Evolutionary conservation across 2,329 filamentous ascomycete genomes (phyloP), one percentile per base, ranked within the genome.

Genomic region (Fusarium succisae): DNA sequence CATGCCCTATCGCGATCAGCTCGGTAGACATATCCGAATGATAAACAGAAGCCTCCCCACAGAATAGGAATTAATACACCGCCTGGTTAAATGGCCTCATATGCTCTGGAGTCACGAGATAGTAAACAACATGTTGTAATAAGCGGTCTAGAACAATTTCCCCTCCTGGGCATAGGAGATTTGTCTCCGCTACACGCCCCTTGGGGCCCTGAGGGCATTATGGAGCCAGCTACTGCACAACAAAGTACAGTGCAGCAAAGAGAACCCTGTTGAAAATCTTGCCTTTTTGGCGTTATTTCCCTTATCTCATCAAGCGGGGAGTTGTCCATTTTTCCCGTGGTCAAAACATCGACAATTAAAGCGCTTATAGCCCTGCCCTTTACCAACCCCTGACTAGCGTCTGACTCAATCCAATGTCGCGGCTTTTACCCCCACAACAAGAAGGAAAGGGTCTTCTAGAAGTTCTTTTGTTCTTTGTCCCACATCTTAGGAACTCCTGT

Each of bases 361-460:
- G 57, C 69, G 64, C 55, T 72, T 69, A 22, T 56, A 70, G 53
- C 65, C 60, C 70, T 62, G 67, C 44, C 57, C 54, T 48, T 47
- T 43, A 24, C 38, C 28, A 38, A 26, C 58, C 67, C 71, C 67
- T 74, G 50, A 45, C 58, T 74, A 74, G 71, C 63, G 71, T 74
- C 71, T 69, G 67, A 69, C 62, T 64, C 63, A 60, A 63, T 51
- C 35, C 62, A 63, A 57, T 60, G 48, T 62, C 62, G 45, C 43
- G 50, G 51, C 47, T 63, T 51, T 39, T 45, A n/a, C 35, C 68
- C 57, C 69, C 66, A 68, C 57, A 68, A 72, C 20, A 41, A 70
- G 57, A 62, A 58, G 48, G 28, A 56, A 67, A 55, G 57, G 51
- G 55, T 74, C 50, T 75, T 74, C 72, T 75, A 66, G 71, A 74